Conservation (phyloP, 805 yeast species). For the Candida piceae region DNA sequence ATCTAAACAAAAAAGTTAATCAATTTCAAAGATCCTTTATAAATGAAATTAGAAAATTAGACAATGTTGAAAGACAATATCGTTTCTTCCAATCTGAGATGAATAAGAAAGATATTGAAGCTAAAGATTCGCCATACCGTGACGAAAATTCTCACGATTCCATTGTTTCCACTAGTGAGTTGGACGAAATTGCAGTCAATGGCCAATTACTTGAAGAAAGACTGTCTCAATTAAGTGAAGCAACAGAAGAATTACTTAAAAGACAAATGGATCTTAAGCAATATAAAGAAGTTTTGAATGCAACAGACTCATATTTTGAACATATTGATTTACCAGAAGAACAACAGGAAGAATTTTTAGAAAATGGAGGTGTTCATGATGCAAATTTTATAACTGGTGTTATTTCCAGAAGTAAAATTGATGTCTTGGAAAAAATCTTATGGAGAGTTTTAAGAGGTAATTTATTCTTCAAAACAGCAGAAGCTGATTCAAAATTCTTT, state of each 20-base stretch:
- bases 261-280: conserved; percentile 67
- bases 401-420: conserved; percentile 64
- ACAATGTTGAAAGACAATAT: conserved; percentile 84
- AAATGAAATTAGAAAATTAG: conserved; percentile 76
- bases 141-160: conserved; percentile 13
- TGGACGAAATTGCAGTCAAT: conserved; percentile 65
- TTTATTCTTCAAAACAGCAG: conserved; percentile 68
- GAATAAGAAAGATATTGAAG: conserved; percentile 30
- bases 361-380: conserved; percentile 33
- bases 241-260: conserved; percentile 57
- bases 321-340: conserved; percentile 24
- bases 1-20: conserved; percentile 75
- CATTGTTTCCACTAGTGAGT: conserved; percentile 34
- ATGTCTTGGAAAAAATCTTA: conserved; percentile 69
- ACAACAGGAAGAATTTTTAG: conserved; percentile 34
- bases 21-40: conserved; percentile 91
- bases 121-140: conserved; percentile 20
- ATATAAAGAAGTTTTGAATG: conserved; percentile 54
- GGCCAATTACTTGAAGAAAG: conserved; percentile 70
- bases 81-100: conserved; percentile 50
- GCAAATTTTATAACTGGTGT: conserved; percentile 73
- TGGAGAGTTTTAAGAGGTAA: conserved; percentile 77
- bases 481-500: conserved; percentile 62
- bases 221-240: conserved; percentile 62
- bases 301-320: conserved; percentile 45